Percentiles rank a stretch among this genome's conserved stretches.
These are phyloP conservation scores for Dothistroma pini DNA, from an alignment of 2,329 filamentous ascomycete species.

Conservation along the genomic window DNA sequence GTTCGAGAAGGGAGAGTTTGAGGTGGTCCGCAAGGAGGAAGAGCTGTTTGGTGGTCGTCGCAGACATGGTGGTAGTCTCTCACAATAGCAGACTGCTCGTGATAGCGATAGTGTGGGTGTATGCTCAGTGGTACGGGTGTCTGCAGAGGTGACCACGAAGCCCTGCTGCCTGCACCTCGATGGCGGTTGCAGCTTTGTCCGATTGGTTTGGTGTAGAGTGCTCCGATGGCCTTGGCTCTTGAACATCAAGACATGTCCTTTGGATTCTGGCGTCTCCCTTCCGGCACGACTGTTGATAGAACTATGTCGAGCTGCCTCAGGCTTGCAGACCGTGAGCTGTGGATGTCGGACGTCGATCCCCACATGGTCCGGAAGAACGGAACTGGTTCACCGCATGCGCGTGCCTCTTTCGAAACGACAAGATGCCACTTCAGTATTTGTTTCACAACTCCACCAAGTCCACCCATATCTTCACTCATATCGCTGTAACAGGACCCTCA, in stretches of 20 bases:
- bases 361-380: background rate
- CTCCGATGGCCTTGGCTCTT: background rate
- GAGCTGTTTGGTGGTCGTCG: slow-evolving; percentile 55
- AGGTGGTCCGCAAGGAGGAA: slow-evolving; percentile 94
- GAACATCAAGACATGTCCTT: no score
- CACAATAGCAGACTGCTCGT: background rate
- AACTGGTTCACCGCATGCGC: background rate
- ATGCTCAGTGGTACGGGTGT: background rate
- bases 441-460: background rate
- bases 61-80: background rate
- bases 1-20: slow-evolving; percentile 90
- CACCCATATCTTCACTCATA: background rate
- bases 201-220: background rate
- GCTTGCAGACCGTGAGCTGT: no score
- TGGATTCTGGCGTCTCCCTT: no score
- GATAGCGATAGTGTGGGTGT: background rate
- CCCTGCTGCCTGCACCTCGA: background rate
- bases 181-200: background rate
- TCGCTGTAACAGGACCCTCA: background rate
- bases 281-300: no score
- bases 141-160: background rate
- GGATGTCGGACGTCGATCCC: background rate
- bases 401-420: background rate
- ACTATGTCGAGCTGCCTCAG: no score
- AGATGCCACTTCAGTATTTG: background rate